Base-by-base conservation (phyloP, 441 rosid genomes). In the Francoa sonchifolia region DNA sequence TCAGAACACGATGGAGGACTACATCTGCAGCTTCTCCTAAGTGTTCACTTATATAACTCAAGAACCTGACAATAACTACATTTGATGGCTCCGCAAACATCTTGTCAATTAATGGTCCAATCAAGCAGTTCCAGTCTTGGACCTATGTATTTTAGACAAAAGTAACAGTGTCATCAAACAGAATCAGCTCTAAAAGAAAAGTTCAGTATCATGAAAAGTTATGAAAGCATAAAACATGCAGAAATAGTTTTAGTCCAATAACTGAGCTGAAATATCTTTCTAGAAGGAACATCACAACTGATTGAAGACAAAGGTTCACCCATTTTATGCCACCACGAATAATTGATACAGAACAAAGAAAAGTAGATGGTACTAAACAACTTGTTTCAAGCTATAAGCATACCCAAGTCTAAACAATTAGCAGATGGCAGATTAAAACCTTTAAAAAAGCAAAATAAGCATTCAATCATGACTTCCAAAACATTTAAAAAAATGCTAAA, bases 21-120 rank as follows among this genome's bases (percentile, higher is more conserved):
- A 54, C 12, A 50, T 77, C 74, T 29, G 71, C 74, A 40, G 54
- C 62, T 50, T 74, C 73, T 23, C 74, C 88, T 57, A 84, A 57
- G 47, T 74, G 62, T 33, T 89, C 95, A 42, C 71, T 76, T 55
- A 82, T 72, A 55, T 41, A 61, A 48, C 94, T 85, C 53, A 82
- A 57, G 62, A 89, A 89, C 68, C 80, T 79, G 42, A 89, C 82
- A 33, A 84, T 53, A 56, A 53, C 73, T 31, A 86, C 77, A 72
- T 89, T 89, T 59, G 82, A 72, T 62, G 98, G 95, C 70, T 89
- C 92, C 13, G 69, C 53, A 61, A 82, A 85, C 88, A 89, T 70
- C 79, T 89, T 85, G 45, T 79, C 82, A 42, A 84, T 66, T 62
- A 89, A 53, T 26, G 86, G 72, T 31, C 59, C 77, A 52, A 72